Evolutionary conservation across 2,329 filamentous ascomycete species (phyloP).

Genomic region (Ophiocordyceps camponoti-floridani): DNA sequence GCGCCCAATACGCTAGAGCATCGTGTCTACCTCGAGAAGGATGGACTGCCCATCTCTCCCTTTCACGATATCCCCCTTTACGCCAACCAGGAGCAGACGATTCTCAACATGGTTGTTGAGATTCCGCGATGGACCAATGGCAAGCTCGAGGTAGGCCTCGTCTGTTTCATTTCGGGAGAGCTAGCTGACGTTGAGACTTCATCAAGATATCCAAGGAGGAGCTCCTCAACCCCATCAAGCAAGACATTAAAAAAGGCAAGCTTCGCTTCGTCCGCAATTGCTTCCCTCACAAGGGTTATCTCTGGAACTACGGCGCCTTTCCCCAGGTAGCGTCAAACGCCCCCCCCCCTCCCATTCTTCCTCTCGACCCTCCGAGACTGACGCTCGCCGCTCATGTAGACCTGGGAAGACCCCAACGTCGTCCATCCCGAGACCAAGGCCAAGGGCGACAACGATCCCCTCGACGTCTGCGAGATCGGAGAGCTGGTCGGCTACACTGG

Average conservation of each 20-base stretch:
- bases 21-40: conserved; percentile 94
- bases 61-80: conserved; percentile 99
- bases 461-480: conserved; percentile 98
- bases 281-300: conserved; percentile 99
- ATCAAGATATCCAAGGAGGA: conserved; percentile 98
- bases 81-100: conserved; percentile 85
- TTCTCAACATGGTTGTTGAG: conserved; percentile 99
- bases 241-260: conserved; percentile 99
- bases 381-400: conserved; percentile 32
- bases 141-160: conserved; percentile 74
- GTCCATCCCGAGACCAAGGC: conserved; percentile 98
- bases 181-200: conserved; percentile 7
- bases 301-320: conserved; percentile 99
- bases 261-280: conserved; percentile 98
- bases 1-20: conserved; percentile 89
- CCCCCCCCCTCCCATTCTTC: background rate
- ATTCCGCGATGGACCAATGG: conserved; percentile 99
- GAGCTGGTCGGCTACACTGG: conserved; percentile 92
- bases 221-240: conserved; percentile 96
- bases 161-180: background rate
- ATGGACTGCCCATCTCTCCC: conserved; percentile 82
- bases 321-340: conserved; percentile 47
- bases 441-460: conserved; percentile 97
- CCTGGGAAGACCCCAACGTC: conserved; percentile 96
- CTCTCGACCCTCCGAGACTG: background rate